A percentile compares a stretch with the other conserved stretches of the same genome.
phyloP scores from a whole-genome alignment of 148 eudicot genomes.

The Simmondsia chinensis region DNA sequence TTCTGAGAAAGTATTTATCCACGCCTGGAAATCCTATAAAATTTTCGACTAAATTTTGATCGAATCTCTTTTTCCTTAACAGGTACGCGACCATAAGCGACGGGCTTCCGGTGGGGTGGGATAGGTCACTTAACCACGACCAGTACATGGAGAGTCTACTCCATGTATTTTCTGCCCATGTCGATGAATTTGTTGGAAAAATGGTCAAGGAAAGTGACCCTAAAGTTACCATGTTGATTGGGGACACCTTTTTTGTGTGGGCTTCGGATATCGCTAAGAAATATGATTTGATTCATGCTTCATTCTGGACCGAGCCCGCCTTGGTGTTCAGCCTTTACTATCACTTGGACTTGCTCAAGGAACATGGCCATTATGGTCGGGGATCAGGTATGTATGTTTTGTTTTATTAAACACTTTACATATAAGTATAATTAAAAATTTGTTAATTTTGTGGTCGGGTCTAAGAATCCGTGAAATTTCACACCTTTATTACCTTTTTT shows the following conservation, averaged over 20 bases:
- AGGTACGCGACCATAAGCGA: conserved; percentile 38
- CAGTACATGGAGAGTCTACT: conserved; percentile 6
- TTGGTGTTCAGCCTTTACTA: conserved; percentile 46
- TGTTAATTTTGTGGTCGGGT: too few species aligned
- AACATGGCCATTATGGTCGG: conserved; percentile 39
- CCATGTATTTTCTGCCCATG: conserved; percentile 14
- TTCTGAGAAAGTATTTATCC: too few species aligned
- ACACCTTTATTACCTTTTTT: too few species aligned
- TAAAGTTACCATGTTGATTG: conserved; percentile 34
- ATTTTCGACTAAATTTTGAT: too few species aligned
- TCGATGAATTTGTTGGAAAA: conserved; percentile 12
- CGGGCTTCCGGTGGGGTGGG: conserved; percentile 35
- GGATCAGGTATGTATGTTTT: too few species aligned
- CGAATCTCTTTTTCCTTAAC: too few species aligned
- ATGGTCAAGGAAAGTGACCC: too few species aligned
- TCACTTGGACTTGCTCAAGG: conserved; percentile 47
- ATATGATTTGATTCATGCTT: conserved; percentile 35
- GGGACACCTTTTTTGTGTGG: conserved; percentile 70
- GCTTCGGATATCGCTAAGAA: conserved; percentile 39
- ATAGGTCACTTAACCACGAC: conserved; percentile 24
- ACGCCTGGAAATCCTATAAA: too few species aligned
- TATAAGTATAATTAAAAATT: too few species aligned
- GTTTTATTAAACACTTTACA: too few species aligned
- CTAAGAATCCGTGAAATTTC: too few species aligned
- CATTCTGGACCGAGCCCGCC: conserved; percentile 82